These are phyloP conservation scores for Penicillium paxilli DNA, from an alignment of 495 filamentous ascomycete species.

Conservation along the genomic window DNA sequence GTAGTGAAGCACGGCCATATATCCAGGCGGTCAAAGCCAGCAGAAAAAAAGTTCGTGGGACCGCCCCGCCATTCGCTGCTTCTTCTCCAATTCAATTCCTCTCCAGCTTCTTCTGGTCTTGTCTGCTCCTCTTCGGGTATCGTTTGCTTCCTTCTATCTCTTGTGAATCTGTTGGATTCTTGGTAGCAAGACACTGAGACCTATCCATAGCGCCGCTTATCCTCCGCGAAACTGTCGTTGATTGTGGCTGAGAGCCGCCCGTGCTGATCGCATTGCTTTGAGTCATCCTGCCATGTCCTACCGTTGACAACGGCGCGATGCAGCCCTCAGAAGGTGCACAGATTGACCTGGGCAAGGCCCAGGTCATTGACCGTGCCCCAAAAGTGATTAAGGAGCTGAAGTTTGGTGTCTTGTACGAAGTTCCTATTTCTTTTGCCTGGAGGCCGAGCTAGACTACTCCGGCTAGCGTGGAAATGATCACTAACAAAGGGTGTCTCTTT, in stretches of 20 bases:
- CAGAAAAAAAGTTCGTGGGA: conserved; percentile 38
- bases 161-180: not conserved
- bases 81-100: conserved; percentile 11
- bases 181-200: not conserved
- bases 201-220: not conserved
- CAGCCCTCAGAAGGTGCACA: conserved; percentile 50
- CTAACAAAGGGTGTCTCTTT: conserved; percentile 22
- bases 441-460: conserved; percentile 7
- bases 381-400: conserved; percentile 91
- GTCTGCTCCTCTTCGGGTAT: not conserved
- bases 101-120: conserved; percentile 1
- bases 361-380: conserved; percentile 82
- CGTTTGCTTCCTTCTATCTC: not conserved
- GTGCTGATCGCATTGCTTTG: conserved; percentile 26
- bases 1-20: too few species aligned
- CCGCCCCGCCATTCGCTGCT: conserved; percentile 24
- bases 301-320: conserved; percentile 43
- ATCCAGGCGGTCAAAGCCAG: conserved; percentile 13
- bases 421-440: conserved; percentile 11
- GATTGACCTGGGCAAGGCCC: conserved; percentile 71
- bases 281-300: conserved; percentile 43
- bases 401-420: conserved; percentile 82
- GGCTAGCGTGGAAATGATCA: conserved; percentile 11
- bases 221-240: not conserved
- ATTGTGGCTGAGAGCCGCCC: conserved; percentile 21